Evolutionary conservation across 345 rosid genomes (phyloP), one percentile per base, ranked within the genome.

Genomic region (Camelina sativa): DNA sequence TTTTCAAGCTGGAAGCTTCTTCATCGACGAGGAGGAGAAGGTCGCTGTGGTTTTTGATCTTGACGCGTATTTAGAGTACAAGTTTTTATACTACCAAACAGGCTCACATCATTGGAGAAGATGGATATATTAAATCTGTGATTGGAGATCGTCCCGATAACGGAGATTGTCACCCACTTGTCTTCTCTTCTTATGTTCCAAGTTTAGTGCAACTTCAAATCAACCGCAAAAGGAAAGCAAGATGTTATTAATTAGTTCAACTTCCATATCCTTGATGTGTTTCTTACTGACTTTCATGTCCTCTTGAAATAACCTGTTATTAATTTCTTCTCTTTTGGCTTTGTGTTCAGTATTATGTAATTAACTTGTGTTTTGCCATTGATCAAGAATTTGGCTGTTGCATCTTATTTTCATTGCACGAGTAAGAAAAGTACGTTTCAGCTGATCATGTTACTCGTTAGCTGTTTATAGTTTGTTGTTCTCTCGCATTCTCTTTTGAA

Each of bases 181-280:
- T 44, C 23, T n/a, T 28, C 11, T 46, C 40, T n/a, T 46, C 55
- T 11, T 64, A 28, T 64, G 54, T 19, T 64, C 56, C 69, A 64
- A 64, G 56, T 32, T 30, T 64, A 16, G 69, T 64, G 55, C 69
- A 47, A 34, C 16, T 37, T 6, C 51, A 47, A 47, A 47, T 47
- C 20, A 47, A 47, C 19, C 48, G 17, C 48, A 55, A 55, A 25
- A 25, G 16, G 10, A 55, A 28, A 28, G 3, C 13, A 8, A 25
- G 9, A 7, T 8, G 13, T 55, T 55, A 13, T 6, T 28, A 7
- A 7, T 10, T 55, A 25, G 11, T 55, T 28, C 15, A 1, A 25
- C 7, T 8, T 51, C 4, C 55, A 30, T 4, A 8, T 17, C 1
- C 43, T 37, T 38, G 20, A 38, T 37, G n/a, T 56, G 20, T 11